Conservation (phyloP, 2,329 filamentous ascomycete genomes). For the Malbranchea zuffiana region DNA sequence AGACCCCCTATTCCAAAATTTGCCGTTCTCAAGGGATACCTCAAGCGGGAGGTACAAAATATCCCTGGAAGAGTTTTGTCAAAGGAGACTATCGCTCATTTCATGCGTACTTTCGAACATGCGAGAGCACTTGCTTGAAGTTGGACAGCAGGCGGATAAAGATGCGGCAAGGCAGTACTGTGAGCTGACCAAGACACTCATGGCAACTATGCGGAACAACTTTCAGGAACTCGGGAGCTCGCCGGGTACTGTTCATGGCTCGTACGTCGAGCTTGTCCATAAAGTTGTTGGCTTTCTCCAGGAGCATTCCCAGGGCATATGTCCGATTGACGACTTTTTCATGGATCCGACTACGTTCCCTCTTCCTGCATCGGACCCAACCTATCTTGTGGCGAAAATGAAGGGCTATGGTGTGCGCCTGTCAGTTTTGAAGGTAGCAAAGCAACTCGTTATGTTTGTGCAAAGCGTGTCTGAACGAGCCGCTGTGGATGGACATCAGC, state of each 20-base stretch:
- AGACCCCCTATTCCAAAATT: conserved; percentile 44
- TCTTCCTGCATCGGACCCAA: conserved; percentile 48
- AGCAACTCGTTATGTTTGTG: conserved; percentile 48
- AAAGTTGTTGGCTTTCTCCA: conserved; percentile 48
- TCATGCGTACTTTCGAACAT: conserved; percentile 50
- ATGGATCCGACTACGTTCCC: conserved; percentile 51
- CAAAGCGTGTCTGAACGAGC: conserved; percentile 50
- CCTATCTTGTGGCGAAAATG: conserved; percentile 51
- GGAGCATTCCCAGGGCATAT: conserved; percentile 48
- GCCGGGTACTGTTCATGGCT: conserved; percentile 32
- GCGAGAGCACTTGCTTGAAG: conserved; percentile 38
- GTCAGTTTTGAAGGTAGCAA: conserved; percentile 38
- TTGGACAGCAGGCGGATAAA: conserved; percentile 29
- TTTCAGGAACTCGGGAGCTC: conserved; percentile 44
- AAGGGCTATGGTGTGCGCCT: conserved; percentile 49
- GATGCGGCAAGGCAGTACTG: conserved; percentile 36
- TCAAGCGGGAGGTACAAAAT: conserved; percentile 36
- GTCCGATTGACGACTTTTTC: conserved; percentile 48
- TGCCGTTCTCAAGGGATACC: conserved; percentile 43
- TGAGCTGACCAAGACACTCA: conserved; percentile 44
- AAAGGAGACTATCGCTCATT: conserved; percentile 45
- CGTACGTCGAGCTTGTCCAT: conserved; percentile 53
- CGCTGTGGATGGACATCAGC: conserved; percentile 46
- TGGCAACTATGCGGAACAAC: conserved; percentile 51
- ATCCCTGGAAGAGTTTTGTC: conserved; percentile 41